Evolutionary conservation across 1,284 basidiomycete genomes (phyloP).

Genomic region (Trichosporon inkin): DNA sequence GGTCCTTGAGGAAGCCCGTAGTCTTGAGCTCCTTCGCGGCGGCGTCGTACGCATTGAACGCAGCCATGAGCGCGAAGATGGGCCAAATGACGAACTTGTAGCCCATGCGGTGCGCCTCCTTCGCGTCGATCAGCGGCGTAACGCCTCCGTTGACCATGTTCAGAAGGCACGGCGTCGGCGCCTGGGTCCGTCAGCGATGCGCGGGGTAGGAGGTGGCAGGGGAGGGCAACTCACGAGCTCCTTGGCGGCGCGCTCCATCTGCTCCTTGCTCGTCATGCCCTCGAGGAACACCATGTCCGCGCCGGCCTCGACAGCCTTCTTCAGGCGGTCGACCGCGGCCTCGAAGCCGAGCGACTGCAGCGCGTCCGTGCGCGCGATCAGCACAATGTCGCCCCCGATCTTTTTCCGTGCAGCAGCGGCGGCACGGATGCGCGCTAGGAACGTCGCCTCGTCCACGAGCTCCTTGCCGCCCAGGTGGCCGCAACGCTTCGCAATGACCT

Average conservation of each 20-base stretch:
- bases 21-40: constrained; percentile 16
- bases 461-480: constrained; percentile 77
- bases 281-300: constrained; percentile 82
- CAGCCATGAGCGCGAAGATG: constrained; percentile 20
- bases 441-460: constrained; percentile 52
- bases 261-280: constrained; percentile 66
- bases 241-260: constrained; percentile 61
- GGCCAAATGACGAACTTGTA: constrained; percentile 24
- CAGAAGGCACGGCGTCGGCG: constrained; percentile 56
- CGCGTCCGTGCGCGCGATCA: constrained; percentile 77
- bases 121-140: constrained; percentile 65
- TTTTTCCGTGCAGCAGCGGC: constrained; percentile 67
- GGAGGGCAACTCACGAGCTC: constrained; percentile 67
- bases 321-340: constrained; percentile 62
- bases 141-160: constrained; percentile 72
- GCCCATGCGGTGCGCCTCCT: constrained; percentile 15
- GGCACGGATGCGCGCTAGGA: constrained; percentile 63
- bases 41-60: constrained; percentile 18
- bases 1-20: constrained; percentile 13
- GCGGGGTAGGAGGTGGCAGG: constrained; percentile 11
- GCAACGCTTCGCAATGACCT: constrained; percentile 76
- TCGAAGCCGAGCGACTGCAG: constrained; percentile 56
- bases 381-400: constrained; percentile 67
- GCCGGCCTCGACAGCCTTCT: constrained; percentile 50
- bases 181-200: constrained; percentile 11